phyloP scores from a whole-genome alignment of 2,329 filamentous ascomycete species.

The Arthroderma uncinatum region DNA sequence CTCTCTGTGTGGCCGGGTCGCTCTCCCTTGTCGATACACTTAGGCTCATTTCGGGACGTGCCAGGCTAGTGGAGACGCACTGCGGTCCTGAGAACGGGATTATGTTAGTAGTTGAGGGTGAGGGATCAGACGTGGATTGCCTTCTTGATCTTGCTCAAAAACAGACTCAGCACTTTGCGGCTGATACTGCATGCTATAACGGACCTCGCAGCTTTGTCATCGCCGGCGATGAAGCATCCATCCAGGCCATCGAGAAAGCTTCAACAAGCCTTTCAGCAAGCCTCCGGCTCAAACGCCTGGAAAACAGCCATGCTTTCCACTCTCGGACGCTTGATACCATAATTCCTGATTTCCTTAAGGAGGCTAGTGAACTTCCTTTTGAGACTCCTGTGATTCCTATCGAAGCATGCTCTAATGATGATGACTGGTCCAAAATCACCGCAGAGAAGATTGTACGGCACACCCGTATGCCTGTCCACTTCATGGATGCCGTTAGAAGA shows the following conservation, averaged over 20 bases:
- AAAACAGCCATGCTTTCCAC: conserved; percentile 3
- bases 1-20: conserved; percentile 23
- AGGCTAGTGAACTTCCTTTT: not conserved
- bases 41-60: conserved; percentile 23
- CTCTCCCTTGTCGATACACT: conserved; percentile 24
- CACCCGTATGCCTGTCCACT: conserved; percentile 37
- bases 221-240: conserved; percentile 14
- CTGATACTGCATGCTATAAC: conserved; percentile 5
- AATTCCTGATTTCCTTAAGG: not conserved
- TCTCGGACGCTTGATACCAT: not conserved
- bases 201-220: conserved; percentile 17
- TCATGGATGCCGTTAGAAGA: conserved; percentile 33
- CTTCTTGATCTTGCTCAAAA: not conserved
- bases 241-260: conserved; percentile 10
- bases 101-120: conserved; percentile 23
- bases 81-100: conserved; percentile 25
- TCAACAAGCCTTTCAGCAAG: not conserved
- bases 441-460: conserved; percentile 24
- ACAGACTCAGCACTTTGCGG: not conserved
- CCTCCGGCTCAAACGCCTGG: not conserved
- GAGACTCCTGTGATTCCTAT: not conserved
- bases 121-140: not conserved
- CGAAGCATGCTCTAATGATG: not conserved
- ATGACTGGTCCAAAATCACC: not conserved
- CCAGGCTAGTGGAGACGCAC: conserved; percentile 21